These are phyloP conservation scores for Glomus cerebriforme DNA, from an alignment of 192 early-diverging fungal species.

Conservation along the genomic window DNA sequence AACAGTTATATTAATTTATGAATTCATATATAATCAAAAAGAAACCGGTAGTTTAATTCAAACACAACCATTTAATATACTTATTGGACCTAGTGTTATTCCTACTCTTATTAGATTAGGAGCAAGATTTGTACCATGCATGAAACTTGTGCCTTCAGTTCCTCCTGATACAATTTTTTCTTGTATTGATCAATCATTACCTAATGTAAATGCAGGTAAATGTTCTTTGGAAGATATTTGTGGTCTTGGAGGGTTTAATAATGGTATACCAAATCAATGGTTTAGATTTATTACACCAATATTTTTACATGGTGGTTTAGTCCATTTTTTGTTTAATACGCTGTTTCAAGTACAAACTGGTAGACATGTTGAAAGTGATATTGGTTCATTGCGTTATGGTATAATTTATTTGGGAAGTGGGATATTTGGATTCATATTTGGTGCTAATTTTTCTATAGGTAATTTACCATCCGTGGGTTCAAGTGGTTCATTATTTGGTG, in stretches of 20 bases:
- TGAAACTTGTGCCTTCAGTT: conserved; percentile 49
- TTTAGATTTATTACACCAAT: conserved; percentile 80
- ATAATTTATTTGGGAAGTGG: conserved; percentile 75
- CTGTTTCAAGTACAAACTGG: conserved; percentile 71
- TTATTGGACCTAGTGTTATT: conserved; percentile 72
- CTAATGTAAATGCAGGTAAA: conserved; percentile 16
- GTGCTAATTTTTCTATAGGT: conserved; percentile 51
- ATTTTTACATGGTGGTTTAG: conserved; percentile 80
- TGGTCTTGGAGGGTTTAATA: conserved; percentile 58
- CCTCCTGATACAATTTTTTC: conserved; percentile 28
- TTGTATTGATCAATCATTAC: conserved; percentile 41
- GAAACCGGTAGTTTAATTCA: conserved; percentile 64
- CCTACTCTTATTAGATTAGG: conserved; percentile 65
- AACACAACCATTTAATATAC: conserved; percentile 70
- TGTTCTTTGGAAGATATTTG: conserved; percentile 66
- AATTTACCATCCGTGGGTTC: conserved; percentile 58
- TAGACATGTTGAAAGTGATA: conserved; percentile 70
- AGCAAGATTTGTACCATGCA: conserved; percentile 81
- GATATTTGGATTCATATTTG: conserved; percentile 80
- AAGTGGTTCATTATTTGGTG: conserved; percentile 64
- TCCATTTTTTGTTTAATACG: conserved; percentile 80
- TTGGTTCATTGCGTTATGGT: conserved; percentile 73
- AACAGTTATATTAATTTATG: conserved; percentile 50
- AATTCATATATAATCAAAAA: conserved; percentile 57
- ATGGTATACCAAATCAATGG: conserved; percentile 68